Base-by-base conservation (phyloP, 1,284 basidiomycete species). In the Fomitopsis pinicola region DNA sequence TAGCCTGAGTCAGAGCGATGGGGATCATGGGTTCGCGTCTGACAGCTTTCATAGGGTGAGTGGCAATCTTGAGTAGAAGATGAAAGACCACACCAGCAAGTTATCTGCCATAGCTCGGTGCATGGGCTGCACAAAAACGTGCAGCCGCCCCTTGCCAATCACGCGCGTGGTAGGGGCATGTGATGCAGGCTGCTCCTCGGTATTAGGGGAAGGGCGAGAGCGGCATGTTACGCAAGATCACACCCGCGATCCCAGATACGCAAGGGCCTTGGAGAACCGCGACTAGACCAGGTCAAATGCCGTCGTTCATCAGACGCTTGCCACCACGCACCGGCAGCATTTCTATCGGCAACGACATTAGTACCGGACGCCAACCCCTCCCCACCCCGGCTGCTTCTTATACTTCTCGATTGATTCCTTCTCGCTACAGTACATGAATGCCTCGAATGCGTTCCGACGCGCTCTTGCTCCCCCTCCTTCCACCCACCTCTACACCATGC, bases 401-500 rank as follows among this genome's bases (percentile, higher is more conserved):
- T 63, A 59, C 67, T 73, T 73, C 73, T 68, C 64, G 61, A 72
- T 64, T 67, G 60, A 66, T 63, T 69, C 64, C 69, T 62, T 57
- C 64, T 58, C 64, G 59, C 61, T 57, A 60, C 54, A 62, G 64
- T 68, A 68, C 67, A 63, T 68, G 63, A 57, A 68, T 68, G 67
- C 66, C 62, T 70, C 69, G 71, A 61, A 66, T 63, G 36, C 57
- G 36, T 57, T 65, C 63, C 68, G 63, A 68, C 67, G 17, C 35
- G 19, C 36, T 54, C 52, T 40, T 12, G 56, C 40, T 56, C 53
- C 54, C 59, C 59, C 59, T 62, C 62, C 63, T 65, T 62, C 62
- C 66, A 62, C 50, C 55, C 61, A 38, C 48, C 48, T 5, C 15
- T 10, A 58, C 68, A 71, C 63, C 63, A 88, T 88, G 85, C 80